Base-by-base conservation (phyloP, 345 rosid species). In the Populus simonii region DNA sequence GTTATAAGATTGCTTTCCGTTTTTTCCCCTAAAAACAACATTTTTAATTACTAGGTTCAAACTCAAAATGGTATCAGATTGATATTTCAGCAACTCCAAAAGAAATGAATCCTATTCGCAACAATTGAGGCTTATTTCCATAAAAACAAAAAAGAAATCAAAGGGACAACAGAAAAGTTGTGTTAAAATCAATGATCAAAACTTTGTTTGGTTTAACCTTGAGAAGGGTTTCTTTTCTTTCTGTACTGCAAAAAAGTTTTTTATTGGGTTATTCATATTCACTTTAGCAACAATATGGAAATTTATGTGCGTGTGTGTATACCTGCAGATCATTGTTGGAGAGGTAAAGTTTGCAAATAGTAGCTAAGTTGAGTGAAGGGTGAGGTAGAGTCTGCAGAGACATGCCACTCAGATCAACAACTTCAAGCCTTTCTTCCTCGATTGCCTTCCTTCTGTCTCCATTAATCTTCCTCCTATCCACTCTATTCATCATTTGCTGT, bases 301-400 rank as follows among this genome's bases (percentile, higher is more conserved):
- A 38, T 2, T 8, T 29, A 8, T 63, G 35, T 53, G 20, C 10
- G 6, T 4, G 36, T 33, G 36, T 33, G 36, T 4, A 9, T 74
- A 92, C 98, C 91, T 89, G 93, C 76, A 94, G 91, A 85, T 94
- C 93, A 80, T 93, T 94, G 76, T 89, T 89, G 80, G 97, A 93
- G 76, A 94, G 94, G 76, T 94, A 90, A 7, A 94, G 87, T 74
- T 89, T 90, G 83, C 86, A 89, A 79, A 94, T 88, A 22, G 80
- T 67, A 18, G 85, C 86, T 77, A 94, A 77, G 81, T 89, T 89
- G 41, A 92, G 80, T 59, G 94, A 73, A 81, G 93, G 90, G 47
- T 63, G 83, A 0, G 93, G 88, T 38, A 95, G 87, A 77, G 86
- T 81, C n/a, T 89, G 86, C 77, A 93, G 76, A 8, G 88, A 89